A percentile compares a stretch with the other conserved stretches of the same genome.
Conservation (phyloP, 1,284 basidiomycete genomes). For the Peniophora sp. region DNA sequence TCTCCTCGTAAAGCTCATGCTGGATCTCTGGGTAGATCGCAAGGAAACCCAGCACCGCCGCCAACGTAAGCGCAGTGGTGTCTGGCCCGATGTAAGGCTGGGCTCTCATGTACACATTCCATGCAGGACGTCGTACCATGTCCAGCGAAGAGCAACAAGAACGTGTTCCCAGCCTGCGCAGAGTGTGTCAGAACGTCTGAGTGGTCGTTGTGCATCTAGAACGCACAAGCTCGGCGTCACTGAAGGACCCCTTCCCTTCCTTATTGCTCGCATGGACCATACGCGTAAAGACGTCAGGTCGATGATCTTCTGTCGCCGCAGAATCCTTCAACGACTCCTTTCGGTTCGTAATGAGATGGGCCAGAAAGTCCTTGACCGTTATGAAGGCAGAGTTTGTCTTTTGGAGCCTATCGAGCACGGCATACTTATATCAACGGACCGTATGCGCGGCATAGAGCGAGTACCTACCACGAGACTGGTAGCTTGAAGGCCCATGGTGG, state of each 20-base stretch:
- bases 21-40: conserved; percentile 36
- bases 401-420: conserved; percentile 13
- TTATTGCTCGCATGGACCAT: conserved; percentile 43
- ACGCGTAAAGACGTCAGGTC: conserved; percentile 36
- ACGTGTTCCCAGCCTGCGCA: conserved; percentile 44
- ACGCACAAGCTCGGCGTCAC: conserved; percentile 40
- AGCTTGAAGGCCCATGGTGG: conserved; percentile 37
- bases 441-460: background rate
- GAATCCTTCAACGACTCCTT: conserved; percentile 22
- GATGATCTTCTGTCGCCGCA: conserved; percentile 10
- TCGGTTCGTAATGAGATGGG: conserved; percentile 26
- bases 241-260: conserved; percentile 32
- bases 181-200: background rate
- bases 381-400: conserved; percentile 21
- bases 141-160: conserved; percentile 45
- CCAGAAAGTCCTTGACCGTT: conserved; percentile 31
- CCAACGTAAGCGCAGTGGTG: conserved; percentile 41
- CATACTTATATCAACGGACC: background rate
- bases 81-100: conserved; percentile 23
- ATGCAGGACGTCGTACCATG: conserved; percentile 33
- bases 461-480: conserved; percentile 31
- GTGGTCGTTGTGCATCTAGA: background rate
- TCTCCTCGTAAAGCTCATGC: conserved; percentile 38
- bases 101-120: background rate
- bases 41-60: conserved; percentile 39